Evolutionary conservation across 2,329 filamentous ascomycete species (phyloP), one percentile per base, ranked within the genome.

Genomic region (Alternaria sp.): DNA sequence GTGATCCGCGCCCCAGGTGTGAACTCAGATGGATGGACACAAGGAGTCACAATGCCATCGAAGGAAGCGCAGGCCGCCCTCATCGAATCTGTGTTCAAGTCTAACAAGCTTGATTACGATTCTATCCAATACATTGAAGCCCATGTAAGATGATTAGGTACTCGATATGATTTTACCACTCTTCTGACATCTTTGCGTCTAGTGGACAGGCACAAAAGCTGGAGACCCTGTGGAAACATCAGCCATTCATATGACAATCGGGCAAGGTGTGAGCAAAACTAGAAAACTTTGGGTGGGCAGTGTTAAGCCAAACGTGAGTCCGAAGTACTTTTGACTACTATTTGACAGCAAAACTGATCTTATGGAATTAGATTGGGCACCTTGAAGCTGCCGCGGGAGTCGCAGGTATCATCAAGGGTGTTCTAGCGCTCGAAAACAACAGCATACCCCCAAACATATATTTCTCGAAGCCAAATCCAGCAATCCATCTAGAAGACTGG

Each of bases 171-270:
- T 17, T 17, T 17, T 17, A 17, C 17, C 1, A 17, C 17, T 17
- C 17, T 17, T 17, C 17, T 17, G 17, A 17, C 17, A 17, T 17
- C 17, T 17, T 17, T 17, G 17, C 17, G 17, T 17, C 17, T 28
- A 28, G 26, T 61, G 65, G 17, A 88, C 85, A 0, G 85, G 85
- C 3, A 88, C 85, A 0, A 78, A 81, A 37, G 83, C 82, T 2
- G 64, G 66, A 10, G 71, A 73, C 41, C 63, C 71, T 3, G 63
- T 64, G 3, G 69, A 72, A 42, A 53, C 54, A 3, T 34, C 34
- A 3, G 62, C 61, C 2, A 58, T 69, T 13, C 49, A 54, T 5
- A 41, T 46, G n/a, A 33, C 24, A 7, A 21, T 48, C 44, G 28
- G 44, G 8, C 6, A 48, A 26, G 5, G 0, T 65, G 17, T 65